Conservation (phyloP, 106 monocot species). For the Ottelia alismoides region DNA sequence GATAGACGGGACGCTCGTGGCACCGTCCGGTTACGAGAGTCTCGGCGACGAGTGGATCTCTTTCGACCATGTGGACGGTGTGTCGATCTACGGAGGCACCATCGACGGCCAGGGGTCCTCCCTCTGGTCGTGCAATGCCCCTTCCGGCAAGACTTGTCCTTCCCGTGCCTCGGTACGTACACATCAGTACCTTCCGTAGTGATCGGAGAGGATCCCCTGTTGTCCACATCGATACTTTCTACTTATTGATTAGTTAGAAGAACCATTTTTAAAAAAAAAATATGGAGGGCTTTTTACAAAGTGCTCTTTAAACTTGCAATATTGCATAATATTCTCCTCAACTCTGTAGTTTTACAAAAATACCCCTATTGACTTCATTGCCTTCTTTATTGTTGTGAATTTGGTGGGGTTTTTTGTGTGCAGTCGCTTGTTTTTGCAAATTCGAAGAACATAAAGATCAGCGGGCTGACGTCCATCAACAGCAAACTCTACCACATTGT, state of each 20-base stretch:
- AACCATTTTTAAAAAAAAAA: no score
- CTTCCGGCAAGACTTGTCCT: background rate
- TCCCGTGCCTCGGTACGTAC: constrained; percentile 6
- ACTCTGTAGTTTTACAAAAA: background rate
- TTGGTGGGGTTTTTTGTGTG: background rate
- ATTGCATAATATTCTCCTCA: background rate
- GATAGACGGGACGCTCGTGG: constrained; percentile 1
- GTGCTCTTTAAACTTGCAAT: background rate
- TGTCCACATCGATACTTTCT: no score
- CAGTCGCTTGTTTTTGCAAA: constrained; percentile 9
- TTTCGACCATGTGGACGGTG: constrained; percentile 10
- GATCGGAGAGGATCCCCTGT: no score
- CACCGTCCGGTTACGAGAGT: background rate
- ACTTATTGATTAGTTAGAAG: no score
- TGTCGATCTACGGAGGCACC: constrained; percentile 7
- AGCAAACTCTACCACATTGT: constrained; percentile 21
- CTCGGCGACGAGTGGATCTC: constrained; percentile 5
- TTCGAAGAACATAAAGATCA: constrained; percentile 12
- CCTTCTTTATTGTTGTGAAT: background rate
- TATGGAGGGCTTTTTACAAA: background rate
- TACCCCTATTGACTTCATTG: no score
- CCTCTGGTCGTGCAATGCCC: constrained; percentile 6
- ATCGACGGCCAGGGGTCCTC: constrained; percentile 5
- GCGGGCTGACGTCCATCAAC: constrained; percentile 17
- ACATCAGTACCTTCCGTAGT: no score